Evolutionary conservation across 176 grass and related monocot species (phyloP).

Genomic region (Juncus inflexus): DNA sequence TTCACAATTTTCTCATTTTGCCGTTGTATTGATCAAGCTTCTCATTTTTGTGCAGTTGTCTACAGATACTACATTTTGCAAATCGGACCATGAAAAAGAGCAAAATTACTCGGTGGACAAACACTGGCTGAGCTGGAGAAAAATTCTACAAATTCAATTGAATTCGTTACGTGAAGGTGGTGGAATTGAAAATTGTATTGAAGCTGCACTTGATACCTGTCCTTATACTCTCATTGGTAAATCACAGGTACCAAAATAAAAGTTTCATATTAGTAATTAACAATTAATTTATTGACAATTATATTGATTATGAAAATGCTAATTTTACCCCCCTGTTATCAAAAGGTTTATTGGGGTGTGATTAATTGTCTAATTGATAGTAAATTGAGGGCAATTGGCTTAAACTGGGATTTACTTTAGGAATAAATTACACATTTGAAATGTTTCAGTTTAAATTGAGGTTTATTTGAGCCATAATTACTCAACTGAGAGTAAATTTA

Average conservation of each 20-base stretch:
- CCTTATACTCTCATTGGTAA: slow-evolving; percentile 26
- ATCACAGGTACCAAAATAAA: slow-evolving; percentile 7
- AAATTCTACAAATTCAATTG: slow-evolving; percentile 49
- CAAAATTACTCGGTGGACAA: not conserved
- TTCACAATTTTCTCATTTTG: no score
- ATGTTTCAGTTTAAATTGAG: no score
- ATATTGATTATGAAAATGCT: no score
- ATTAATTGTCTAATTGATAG: no score
- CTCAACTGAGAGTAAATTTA: no score
- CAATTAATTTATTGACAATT: not conserved
- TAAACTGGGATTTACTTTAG: no score
- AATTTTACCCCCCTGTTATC: no score
- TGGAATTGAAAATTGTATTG: slow-evolving; percentile 65
- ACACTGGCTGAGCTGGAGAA: slow-evolving; percentile 69
- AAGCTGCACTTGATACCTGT: slow-evolving; percentile 47
- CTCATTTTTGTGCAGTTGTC: slow-evolving; percentile 15
- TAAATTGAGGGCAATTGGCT: no score
- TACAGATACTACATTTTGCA: not conserved
- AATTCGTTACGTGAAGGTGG: slow-evolving; percentile 36
- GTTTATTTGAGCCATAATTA: no score
- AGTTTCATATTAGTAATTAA: slow-evolving; percentile 1
- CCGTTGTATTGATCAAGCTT: no score
- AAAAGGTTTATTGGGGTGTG: no score
- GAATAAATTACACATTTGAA: no score
- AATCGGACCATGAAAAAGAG: slow-evolving; percentile 13